Evolutionary conservation across 148 eudicot genomes (phyloP).

Genomic region (Talinum fruticosum): DNA sequence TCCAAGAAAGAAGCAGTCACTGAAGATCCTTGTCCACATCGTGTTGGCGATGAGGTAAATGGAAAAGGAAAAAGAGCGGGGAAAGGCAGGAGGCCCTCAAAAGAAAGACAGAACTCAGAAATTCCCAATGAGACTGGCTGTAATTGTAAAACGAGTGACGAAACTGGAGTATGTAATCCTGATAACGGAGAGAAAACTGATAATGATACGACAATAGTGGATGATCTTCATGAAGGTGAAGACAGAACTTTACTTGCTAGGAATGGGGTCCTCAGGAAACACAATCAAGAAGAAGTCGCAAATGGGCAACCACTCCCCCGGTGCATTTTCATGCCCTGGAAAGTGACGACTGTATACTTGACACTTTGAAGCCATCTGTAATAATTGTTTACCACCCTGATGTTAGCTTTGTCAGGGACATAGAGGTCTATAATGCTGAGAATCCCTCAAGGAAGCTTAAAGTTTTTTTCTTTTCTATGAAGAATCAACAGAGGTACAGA

Average conservation of each 20-base stretch:
- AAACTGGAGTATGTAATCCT: constrained; percentile 28
- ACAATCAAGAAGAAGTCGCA: constrained; percentile 25
- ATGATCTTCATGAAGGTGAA: constrained; percentile 17
- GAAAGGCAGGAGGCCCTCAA: constrained; percentile 35
- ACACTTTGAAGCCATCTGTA: constrained; percentile 73
- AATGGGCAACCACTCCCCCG: constrained; percentile 53
- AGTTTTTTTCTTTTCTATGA: constrained; percentile 92
- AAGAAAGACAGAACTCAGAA: constrained; percentile 18
- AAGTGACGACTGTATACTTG: constrained; percentile 62
- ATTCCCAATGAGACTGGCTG: constrained; percentile 30
- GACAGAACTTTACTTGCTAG: constrained; percentile 25
- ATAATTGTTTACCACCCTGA: constrained; percentile 90
- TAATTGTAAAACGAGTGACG: constrained; percentile 27
- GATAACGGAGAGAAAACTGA: constrained; percentile 25
- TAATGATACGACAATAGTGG: constrained; percentile 21
- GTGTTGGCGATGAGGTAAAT: constrained; percentile 28
- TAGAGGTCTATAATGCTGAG: constrained; percentile 88
- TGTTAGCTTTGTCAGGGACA: constrained; percentile 89
- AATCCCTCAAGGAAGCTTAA: constrained; percentile 73
- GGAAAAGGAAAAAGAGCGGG: constrained; percentile 42
- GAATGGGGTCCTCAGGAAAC: constrained; percentile 48
- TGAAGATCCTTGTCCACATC: constrained; percentile 35
- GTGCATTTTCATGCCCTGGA: constrained; percentile 86
- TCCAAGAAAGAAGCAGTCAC: constrained; percentile 39
- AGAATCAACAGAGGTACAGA: constrained; percentile 92